phyloP scores from a whole-genome alignment of 306 rosid genomes.

The Corylus americana region DNA sequence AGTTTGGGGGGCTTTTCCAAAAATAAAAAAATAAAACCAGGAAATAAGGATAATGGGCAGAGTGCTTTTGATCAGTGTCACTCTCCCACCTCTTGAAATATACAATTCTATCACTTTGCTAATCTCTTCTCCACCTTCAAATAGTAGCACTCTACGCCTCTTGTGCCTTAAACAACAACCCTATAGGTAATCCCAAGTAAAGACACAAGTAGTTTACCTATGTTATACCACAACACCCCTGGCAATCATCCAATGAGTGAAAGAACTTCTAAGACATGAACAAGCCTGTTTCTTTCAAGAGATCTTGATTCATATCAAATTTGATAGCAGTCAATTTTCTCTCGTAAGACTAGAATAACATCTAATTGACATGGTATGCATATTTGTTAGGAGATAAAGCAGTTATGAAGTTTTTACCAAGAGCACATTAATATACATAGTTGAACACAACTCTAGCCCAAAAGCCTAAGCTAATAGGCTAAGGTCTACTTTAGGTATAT shows the following conservation, averaged over 20 bases:
- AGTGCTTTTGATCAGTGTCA: background rate
- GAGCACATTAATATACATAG: too few relatives aligned
- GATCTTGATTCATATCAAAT: background rate
- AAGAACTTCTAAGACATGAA: background rate
- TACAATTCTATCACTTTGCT: background rate
- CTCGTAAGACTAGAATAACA: background rate
- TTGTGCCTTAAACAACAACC: background rate
- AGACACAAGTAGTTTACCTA: background rate
- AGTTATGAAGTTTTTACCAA: too few relatives aligned
- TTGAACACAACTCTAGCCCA: too few relatives aligned
- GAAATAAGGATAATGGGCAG: background rate
- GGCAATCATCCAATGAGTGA: background rate
- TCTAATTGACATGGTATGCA: background rate
- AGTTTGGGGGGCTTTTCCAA: too few relatives aligned
- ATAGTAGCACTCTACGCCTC: background rate
- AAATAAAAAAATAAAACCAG: background rate
- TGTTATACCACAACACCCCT: background rate
- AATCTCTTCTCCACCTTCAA: constrained; percentile 5
- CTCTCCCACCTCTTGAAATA: background rate
- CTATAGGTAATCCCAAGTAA: background rate
- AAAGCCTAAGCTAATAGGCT: too few relatives aligned
- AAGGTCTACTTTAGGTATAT: too few relatives aligned
- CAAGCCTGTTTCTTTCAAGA: background rate
- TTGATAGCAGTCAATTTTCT: background rate
- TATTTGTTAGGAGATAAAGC: too few relatives aligned